Evolutionary conservation across 2,329 filamentous ascomycete species (phyloP), one percentile per base, ranked within the genome.

Genomic region (Pseudocercospora crystallina): DNA sequence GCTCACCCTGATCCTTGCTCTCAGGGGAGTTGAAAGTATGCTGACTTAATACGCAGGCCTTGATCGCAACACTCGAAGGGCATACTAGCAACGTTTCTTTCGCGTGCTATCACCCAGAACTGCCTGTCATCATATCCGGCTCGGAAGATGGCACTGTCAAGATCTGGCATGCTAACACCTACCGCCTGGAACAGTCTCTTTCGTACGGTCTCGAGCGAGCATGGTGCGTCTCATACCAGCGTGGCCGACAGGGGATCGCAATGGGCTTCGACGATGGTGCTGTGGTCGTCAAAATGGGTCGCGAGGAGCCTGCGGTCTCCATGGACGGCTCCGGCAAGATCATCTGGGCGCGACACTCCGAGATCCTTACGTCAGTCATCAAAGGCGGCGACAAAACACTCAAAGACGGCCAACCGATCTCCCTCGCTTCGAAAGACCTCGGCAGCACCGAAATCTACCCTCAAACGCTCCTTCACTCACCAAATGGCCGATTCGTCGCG

Each of bases 71-170:
- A 2, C 80, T 99, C 41, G 94, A 99, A 72, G 94, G 94, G 26
- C 94, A 99, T 72, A 95, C 90, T 29, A 96, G 91, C 72, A 99
- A 99, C 66, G 94, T 99, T 41, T 96, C 91, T 2, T 99, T 97
- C 67, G 94, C 94, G 43, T 95, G 91, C 73, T 99, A 97, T 69
- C 94, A 99, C 72, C 94, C 94, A 2, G 92, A 97, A 73, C 78
- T 99, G 42, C 94, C 94, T 2, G 86, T 99, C 60, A 99, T 99
- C 66, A 92, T 99, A 49, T 97, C 94, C 17, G 94, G 94, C 63
- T 97, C 92, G 20, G 94, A 99, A 73, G 94, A 99, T 71, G 92
- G 92, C 59, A 96, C 91, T 0, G 85, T 99, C 69, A 95, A 96
- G 73, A 91, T 99, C 71, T 99, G 94, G 94, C 91, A 99, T 70